Evolutionary conservation across 345 rosid species (phyloP).

Genomic region (Capsella bursapastoris): DNA sequence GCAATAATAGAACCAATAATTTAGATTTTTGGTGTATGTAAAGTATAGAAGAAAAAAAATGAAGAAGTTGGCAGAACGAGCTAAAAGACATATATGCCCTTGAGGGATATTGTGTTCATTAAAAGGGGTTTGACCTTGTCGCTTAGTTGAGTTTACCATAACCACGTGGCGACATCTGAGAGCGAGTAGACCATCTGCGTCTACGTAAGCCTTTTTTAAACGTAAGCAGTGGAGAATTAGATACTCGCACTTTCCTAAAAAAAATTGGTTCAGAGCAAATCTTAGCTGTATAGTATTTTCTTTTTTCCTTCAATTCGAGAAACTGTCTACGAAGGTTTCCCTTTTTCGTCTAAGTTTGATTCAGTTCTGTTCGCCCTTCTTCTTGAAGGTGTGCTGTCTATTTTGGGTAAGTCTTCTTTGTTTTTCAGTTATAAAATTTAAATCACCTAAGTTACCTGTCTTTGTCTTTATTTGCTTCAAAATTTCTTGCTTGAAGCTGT

Average conservation of each 20-base stretch:
- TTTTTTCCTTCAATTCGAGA: slow-evolving; percentile 22
- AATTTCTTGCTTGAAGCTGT: not conserved
- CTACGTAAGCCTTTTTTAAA: not conserved
- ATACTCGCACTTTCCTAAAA: slow-evolving; percentile 39
- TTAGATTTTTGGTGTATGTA: not conserved
- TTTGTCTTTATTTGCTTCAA: slow-evolving; percentile 11
- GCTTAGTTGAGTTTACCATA: not conserved
- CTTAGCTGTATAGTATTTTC: slow-evolving; percentile 33
- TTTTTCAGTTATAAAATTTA: not conserved
- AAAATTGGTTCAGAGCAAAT: slow-evolving; percentile 15
- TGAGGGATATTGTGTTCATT: not conserved
- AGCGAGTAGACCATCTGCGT: slow-evolving; percentile 32
- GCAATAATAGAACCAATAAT: slow-evolving; percentile 38
- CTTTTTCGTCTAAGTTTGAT: slow-evolving; percentile 18
- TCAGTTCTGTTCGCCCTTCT: slow-evolving; percentile 28
- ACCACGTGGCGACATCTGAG: slow-evolving; percentile 34
- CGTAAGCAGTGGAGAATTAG: slow-evolving; percentile 30
- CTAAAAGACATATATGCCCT: slow-evolving; percentile 28
- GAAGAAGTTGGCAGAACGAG: slow-evolving; percentile 13
- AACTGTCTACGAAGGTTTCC: slow-evolving; percentile 23
- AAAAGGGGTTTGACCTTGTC: slow-evolving; percentile 17
- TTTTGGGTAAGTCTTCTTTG: slow-evolving; percentile 6
- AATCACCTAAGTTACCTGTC: slow-evolving; percentile 3
- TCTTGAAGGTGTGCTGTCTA: slow-evolving; percentile 18
- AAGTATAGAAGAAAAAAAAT: not conserved